A percentile compares a stretch with the other conserved stretches of the same genome.
Conservation (phyloP, 345 rosid genomes). For the Theobroma cacao region DNA sequence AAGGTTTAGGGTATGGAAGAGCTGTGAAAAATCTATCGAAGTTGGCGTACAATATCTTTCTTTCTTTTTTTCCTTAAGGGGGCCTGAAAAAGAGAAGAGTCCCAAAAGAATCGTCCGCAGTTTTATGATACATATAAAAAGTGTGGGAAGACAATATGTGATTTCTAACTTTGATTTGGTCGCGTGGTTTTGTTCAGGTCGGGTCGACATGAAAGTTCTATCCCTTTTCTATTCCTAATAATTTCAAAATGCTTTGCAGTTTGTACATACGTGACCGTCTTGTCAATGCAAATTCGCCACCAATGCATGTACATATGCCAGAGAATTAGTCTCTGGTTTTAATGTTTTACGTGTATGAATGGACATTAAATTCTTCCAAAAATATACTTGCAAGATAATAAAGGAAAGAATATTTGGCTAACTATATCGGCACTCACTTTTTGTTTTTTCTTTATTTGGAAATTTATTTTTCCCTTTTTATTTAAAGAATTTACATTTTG, state of each 20-base stretch:
- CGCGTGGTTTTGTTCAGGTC: constrained; percentile 8
- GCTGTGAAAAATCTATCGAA: constrained; percentile 29
- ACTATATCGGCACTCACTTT: too few relatives aligned
- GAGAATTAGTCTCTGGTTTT: not conserved
- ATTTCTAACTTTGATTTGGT: constrained; percentile 24
- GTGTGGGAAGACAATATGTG: not conserved
- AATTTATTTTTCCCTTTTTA: too few relatives aligned
- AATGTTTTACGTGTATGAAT: not conserved
- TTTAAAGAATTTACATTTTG: too few relatives aligned
- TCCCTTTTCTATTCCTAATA: too few relatives aligned
- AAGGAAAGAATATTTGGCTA: too few relatives aligned
- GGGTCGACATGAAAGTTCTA: too few relatives aligned
- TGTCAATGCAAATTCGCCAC: not conserved
- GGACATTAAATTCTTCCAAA: not conserved
- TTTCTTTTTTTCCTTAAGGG: not conserved
- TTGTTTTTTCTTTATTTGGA: too few relatives aligned
- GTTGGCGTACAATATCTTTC: constrained; percentile 8
- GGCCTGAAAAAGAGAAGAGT: not conserved
- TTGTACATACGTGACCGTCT: not conserved
- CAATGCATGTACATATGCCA: not conserved
- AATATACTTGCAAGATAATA: too few relatives aligned
- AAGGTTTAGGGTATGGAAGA: constrained; percentile 22
- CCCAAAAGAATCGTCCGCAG: constrained; percentile 23
- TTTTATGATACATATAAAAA: not conserved
- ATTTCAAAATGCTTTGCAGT: not conserved